phyloP scores from a whole-genome alignment of 1,284 basidiomycete genomes.

The Irpex sp. region DNA sequence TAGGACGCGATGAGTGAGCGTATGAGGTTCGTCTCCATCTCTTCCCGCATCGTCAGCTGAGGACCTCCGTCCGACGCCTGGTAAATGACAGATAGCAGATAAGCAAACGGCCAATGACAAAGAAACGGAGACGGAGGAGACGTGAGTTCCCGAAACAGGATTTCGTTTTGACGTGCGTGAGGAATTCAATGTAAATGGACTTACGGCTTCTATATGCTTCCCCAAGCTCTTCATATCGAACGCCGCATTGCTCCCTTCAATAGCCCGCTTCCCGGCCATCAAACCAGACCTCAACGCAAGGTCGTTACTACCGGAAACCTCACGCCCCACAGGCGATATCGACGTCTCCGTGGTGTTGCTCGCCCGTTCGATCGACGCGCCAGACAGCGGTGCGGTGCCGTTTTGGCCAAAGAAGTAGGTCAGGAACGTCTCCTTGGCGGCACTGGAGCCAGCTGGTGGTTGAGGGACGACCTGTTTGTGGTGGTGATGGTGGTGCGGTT shows the following conservation, averaged over 20 bases:
- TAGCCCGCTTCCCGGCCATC: slow-evolving; percentile 57
- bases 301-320: slow-evolving; percentile 50
- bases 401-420: slow-evolving; percentile 95
- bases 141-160: too few species aligned
- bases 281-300: slow-evolving; percentile 49
- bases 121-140: too few species aligned
- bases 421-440: slow-evolving; percentile 86
- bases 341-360: slow-evolving; percentile 10
- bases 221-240: slow-evolving; percentile 99
- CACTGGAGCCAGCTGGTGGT: slow-evolving; percentile 28
- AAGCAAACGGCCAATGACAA: not conserved
- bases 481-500: slow-evolving; percentile 28
- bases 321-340: slow-evolving; percentile 42
- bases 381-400: slow-evolving; percentile 61
- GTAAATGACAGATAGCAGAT: not conserved
- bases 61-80: slow-evolving; percentile 49
- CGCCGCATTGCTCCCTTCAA: slow-evolving; percentile 82
- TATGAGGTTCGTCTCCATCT: slow-evolving; percentile 96
- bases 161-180: too few species aligned
- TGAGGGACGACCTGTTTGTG: slow-evolving; percentile 26
- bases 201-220: slow-evolving; percentile 90
- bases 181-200: slow-evolving; percentile 27
- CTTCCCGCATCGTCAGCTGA: slow-evolving; percentile 77
- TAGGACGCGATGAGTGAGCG: slow-evolving; percentile 93
- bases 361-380: slow-evolving; percentile 41